These are phyloP conservation scores for Bryopsis sp. DNA, from an alignment of 139 green algal genomes.

Conservation along the genomic window DNA sequence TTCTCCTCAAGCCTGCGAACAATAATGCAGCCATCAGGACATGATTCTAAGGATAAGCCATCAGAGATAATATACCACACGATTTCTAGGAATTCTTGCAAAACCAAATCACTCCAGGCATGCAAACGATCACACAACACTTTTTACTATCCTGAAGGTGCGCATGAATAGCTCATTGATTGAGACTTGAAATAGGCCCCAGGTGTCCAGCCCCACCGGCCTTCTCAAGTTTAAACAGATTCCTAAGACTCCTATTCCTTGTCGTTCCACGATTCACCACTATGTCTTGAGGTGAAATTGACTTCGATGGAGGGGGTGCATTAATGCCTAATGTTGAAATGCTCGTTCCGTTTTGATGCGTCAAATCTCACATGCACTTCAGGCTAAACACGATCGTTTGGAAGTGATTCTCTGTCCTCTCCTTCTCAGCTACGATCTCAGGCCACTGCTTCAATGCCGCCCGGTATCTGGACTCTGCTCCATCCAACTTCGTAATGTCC, in stretches of 20 bases:
- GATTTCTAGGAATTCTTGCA: neutral
- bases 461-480: constrained; percentile 31
- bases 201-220: no score
- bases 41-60: neutral
- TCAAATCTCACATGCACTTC: neutral
- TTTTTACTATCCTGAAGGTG: no score
- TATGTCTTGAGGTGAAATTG: no score
- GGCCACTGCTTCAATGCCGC: constrained; percentile 46
- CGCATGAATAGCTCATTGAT: no score
- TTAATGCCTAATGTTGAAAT: no score
- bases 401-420: constrained; percentile 38
- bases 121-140: no score
- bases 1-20: constrained; percentile 17
- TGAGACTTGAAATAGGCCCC: no score
- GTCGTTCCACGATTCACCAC: neutral
- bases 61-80: neutral
- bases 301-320: no score
- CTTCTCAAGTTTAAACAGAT: no score
- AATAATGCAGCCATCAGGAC: neutral
- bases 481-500: constrained; percentile 40
- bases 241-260: no score
- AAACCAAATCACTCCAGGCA: no score
- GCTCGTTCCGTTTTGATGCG: no score
- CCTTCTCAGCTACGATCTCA: constrained; percentile 40
- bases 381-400: neutral